Base-by-base conservation (phyloP, 1,284 basidiomycete genomes). In the Trametes versicolor region DNA sequence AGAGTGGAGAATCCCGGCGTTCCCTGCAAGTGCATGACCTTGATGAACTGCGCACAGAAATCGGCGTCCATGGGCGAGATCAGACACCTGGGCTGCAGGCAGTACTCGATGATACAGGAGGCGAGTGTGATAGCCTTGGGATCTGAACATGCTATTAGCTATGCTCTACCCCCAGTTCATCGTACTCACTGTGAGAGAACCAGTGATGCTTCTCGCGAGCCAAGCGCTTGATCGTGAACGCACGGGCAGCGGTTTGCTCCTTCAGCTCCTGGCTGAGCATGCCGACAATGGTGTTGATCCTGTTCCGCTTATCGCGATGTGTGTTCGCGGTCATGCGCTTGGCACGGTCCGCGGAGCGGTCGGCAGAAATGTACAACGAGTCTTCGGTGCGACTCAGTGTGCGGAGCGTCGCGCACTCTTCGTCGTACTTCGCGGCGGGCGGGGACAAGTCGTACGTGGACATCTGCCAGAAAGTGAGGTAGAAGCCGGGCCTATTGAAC, bases 21-120 rank as follows among this genome's bases (percentile, higher is more conserved):
- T 15, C 95, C 96, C 72, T 93, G 87, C 23, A 87, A 85, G 73
- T 99, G 97, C 57, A 98, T 83, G 8, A 92, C 84, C 71, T 93
- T 93, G 74, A 99, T 91, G 74, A 99, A 94, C 71, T 95, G 92
- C 9, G 95, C 93, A 64, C 96, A 95, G 70, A 92, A 99, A 60
- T 97, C 92, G 12, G 98, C 98, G 77, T 99, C 98, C 85, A 96
- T 95, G 0, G 97, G 96, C 0, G 97, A 97, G 17, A 99, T 82
- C 43, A 98, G 83, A 64, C 93, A 94, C 34, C 98, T 90, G 3
- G 98, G 97, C 73, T 95, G 91, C 68, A 99, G 87, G 77, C 98
- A 99, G 74, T 97, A 89, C 75, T 98, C 95, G 59, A 96, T 88
- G 48, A 97, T 79, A 21, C 89, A 82, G 36, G 85, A 81, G 27